These are phyloP conservation scores for Exophiala calicioides DNA, from an alignment of 2,329 filamentous ascomycete species.

Conservation along the genomic window DNA sequence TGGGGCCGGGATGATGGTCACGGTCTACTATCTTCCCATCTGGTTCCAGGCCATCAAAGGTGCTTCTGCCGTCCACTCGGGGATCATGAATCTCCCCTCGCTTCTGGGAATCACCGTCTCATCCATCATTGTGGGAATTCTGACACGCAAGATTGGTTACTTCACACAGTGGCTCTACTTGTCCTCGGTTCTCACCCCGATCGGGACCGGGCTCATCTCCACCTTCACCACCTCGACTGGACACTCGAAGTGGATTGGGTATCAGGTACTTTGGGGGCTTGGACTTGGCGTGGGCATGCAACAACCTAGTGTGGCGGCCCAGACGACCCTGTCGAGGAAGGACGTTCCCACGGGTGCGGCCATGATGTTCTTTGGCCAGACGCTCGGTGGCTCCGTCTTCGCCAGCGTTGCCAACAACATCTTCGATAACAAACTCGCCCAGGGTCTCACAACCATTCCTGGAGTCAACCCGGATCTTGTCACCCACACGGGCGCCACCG, in stretches of 20 bases:
- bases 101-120: constrained; percentile 26
- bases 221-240: constrained; percentile 32
- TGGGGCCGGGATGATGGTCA: constrained; percentile 25
- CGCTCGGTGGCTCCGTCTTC: constrained; percentile 30
- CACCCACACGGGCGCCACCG: constrained; percentile 25
- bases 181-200: constrained; percentile 32
- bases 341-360: constrained; percentile 33
- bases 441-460: constrained; percentile 16
- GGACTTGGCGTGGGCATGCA: constrained; percentile 36
- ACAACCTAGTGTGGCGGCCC: constrained; percentile 31
- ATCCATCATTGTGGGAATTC: constrained; percentile 27
- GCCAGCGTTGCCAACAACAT: constrained; percentile 32
- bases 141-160: constrained; percentile 36
- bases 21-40: constrained; percentile 34
- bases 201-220: constrained; percentile 36
- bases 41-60: constrained; percentile 37
- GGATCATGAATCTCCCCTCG: constrained; percentile 28
- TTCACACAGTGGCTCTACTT: constrained; percentile 40
- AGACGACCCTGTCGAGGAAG: constrained; percentile 30
- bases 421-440: constrained; percentile 27
- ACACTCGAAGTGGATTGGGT: constrained; percentile 36
- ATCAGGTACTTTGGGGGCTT: constrained; percentile 37
- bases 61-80: constrained; percentile 37
- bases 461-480: constrained; percentile 23
- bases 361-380: constrained; percentile 31